Evolutionary conservation across 148 eudicot species (phyloP), one percentile per base, ranked within the genome.

Genomic region (Heliosperma pusillum): DNA sequence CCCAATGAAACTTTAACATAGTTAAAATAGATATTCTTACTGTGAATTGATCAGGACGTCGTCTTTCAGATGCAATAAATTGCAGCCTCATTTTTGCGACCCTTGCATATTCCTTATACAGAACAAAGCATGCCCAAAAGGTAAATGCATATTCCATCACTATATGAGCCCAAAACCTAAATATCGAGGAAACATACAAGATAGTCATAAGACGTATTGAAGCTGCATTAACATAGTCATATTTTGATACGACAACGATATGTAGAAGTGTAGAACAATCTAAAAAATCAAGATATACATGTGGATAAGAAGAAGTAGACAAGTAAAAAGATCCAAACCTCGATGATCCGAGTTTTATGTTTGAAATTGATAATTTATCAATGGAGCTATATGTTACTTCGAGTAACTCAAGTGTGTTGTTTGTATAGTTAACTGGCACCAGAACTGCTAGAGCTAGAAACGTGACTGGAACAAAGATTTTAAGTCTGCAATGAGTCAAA

Each of bases 31-130:
- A 72, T 22, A 66, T 61, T 70, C 91, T 85, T 87, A 95, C 98
- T 5, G 96, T 87, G 80, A 92, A 95, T 71, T 95, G 98, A 79
- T 95, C 98, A 36, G 97, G 96, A 22, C 96, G 97, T 10, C 97
- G 88, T 80, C 66, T 90, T 83, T 84, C 96, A 50, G 97, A 78
- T 66, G 96, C 92, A 71, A 95, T 78, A 79, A 92, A 95, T 68
- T 87, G 96, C 76, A 95, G 82, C 24, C 98, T 76, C 98, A 92
- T 83, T n/a, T 84, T 52, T 55, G 96, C 81, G 79, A 92, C 82
- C 70, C 42, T 88, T 36, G 80, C 93, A 78, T 95, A 95, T 76
- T 95, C 98, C 61, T 80, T 92, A 57, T 65, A 78, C 65, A 95
- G 79, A 47, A 86, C 77, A 80, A 80, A 90, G 80, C 93, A 95